Evolutionary conservation across 331 rosid genomes (phyloP), one percentile per base, ranked within the genome.

Genomic region (Acacia pycnantha): DNA sequence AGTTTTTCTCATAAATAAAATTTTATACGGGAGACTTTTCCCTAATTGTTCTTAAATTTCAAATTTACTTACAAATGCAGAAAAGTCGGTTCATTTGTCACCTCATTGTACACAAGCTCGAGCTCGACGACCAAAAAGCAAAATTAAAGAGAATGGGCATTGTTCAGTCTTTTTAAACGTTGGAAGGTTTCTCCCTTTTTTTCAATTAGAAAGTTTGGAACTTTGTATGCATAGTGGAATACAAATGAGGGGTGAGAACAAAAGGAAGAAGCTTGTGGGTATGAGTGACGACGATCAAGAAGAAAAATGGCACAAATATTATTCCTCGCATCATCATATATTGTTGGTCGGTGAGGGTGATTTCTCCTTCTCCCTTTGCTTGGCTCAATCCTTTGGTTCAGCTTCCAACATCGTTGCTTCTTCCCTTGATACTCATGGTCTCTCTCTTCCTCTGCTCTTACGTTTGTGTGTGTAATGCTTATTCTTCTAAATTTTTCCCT

Each of bases 281-380:
- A 27, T 62, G 4, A 4, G 9, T 27, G 40, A 13, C 4, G 40
- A 26, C 1, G 40, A 6, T 26, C 37, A 7, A 62, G 69, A 73
- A 27, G 69, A 75, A 48, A 88, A 70, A 86, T 87, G 94, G 92
- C n/a, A 81, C 0, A 82, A 64, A 6, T 78, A 85, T 21, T 88
- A 88, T 81, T 87, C 78, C 2, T 85, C 87, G 7, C 78, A 85
- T 76, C 97, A 91, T 35, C 89, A 90, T 6, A 89, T 88, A 75
- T 79, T 88, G 46, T 47, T 91, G 81, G 96, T 91, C 46, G 90
- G 91, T 51, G 93, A 91, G 33, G 93, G 88, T 29, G 90, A 85
- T 78, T 84, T 82, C 76, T 81, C 85, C 5, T 78, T 81, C 71
- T 80, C 88, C 3, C 77, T 80, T 3, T 62, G 47, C 18, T 67